These are phyloP conservation scores for Xylariaceae sp. DNA, from an alignment of 2,329 filamentous ascomycete genomes.

Conservation along the genomic window DNA sequence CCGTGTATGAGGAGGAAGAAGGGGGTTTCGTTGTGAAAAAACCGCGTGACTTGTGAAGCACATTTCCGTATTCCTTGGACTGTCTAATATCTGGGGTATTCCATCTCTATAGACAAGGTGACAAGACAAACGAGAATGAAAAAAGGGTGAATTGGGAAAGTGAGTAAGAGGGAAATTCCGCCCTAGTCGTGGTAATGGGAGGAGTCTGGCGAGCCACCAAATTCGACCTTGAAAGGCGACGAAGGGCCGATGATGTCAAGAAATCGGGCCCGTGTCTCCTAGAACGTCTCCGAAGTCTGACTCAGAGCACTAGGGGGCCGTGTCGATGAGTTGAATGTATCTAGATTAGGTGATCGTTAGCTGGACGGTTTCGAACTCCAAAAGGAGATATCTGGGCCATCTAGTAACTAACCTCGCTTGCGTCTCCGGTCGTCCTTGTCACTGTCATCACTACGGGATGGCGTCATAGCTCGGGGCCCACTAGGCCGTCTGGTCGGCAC, in stretches of 20 bases:
- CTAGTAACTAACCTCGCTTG: constrained; percentile 49
- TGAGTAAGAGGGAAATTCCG: too few species aligned
- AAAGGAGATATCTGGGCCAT: neutral
- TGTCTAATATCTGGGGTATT: constrained; percentile 13
- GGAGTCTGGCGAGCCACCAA: constrained; percentile 15
- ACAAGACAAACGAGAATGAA: constrained; percentile 2
- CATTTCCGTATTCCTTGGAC: neutral
- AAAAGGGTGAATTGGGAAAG: neutral
- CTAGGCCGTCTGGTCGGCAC: constrained; percentile 51
- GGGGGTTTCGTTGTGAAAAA: too few species aligned
- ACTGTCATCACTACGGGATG: constrained; percentile 43
- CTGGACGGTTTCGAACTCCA: neutral
- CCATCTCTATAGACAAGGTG: constrained; percentile 21
- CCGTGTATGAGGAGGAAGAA: too few species aligned
- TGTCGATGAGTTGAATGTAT: constrained; percentile 49
- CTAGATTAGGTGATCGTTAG: constrained; percentile 30
- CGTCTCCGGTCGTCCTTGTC: constrained; percentile 45
- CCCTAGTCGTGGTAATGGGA: too few species aligned
- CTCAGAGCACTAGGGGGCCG: constrained; percentile 34
- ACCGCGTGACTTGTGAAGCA: neutral
- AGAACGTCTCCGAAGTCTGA: constrained; percentile 52
- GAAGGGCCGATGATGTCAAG: constrained; percentile 27
- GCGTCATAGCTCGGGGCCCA: constrained; percentile 57
- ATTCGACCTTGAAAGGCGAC: constrained; percentile 31
- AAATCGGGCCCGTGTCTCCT: constrained; percentile 31